phyloP scores from a whole-genome alignment of 169 alveolate species.

The Fabrea salina region DNA sequence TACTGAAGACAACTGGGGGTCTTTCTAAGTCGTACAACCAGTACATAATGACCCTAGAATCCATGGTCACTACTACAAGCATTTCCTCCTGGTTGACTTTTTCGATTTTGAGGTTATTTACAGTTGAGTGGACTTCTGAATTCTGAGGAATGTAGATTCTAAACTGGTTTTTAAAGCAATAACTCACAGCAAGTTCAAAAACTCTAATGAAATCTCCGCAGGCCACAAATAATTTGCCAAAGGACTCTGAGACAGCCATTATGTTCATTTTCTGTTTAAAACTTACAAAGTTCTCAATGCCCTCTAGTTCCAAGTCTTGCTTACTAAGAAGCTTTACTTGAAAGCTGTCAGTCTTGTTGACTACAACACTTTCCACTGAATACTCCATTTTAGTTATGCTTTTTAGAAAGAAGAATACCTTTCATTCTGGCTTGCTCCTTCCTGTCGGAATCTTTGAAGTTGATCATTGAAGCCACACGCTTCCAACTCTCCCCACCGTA shows the following conservation, averaged over 20 bases:
- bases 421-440: constrained; percentile 27
- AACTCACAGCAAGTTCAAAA: not conserved
- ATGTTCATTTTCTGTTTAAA: not conserved
- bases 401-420: constrained; percentile 21
- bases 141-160: not conserved
- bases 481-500: constrained; percentile 12
- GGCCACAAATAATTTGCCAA: not conserved
- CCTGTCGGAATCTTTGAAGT: constrained; percentile 20
- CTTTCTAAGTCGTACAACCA: not conserved
- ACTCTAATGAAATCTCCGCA: not conserved
- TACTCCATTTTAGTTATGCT: constrained; percentile 5
- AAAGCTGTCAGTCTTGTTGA: too few species aligned
- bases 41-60: not conserved
- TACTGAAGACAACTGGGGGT: not conserved
- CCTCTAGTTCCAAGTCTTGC: not conserved
- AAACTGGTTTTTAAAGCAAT: not conserved
- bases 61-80: not conserved
- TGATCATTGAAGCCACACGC: constrained; percentile 34
- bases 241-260: not conserved
- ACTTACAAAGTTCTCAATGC: not conserved
- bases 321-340: not conserved
- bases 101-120: not conserved
- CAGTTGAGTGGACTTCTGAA: not conserved
- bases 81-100: not conserved
- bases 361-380: too few species aligned